Evolutionary conservation across 1,284 basidiomycete genomes (phyloP).

Genomic region (Ustilago hordei): DNA sequence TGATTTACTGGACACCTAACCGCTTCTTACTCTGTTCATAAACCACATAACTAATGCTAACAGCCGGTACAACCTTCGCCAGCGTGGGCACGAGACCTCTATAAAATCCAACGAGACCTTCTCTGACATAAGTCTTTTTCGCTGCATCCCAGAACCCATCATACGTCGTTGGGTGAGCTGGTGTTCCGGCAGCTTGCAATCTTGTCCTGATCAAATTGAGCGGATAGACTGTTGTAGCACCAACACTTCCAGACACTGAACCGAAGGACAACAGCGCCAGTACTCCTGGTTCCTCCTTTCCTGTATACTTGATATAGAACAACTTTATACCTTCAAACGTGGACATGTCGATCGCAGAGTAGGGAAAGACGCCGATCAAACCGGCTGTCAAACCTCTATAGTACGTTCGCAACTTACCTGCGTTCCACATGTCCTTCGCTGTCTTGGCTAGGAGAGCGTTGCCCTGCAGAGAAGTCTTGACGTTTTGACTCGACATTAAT

Average conservation of each 20-base stretch:
- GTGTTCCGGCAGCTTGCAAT: slow-evolving; percentile 87
- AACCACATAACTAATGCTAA: slow-evolving; percentile 68
- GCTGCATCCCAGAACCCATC: slow-evolving; percentile 88
- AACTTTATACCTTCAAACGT: slow-evolving; percentile 71
- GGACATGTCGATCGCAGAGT: slow-evolving; percentile 71
- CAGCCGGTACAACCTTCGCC: slow-evolving; percentile 75
- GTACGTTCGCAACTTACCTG: slow-evolving; percentile 86
- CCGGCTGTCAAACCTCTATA: slow-evolving; percentile 86
- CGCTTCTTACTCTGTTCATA: slow-evolving; percentile 65
- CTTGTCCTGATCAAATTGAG: slow-evolving; percentile 84
- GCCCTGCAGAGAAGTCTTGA: slow-evolving; percentile 73
- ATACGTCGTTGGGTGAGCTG: slow-evolving; percentile 73
- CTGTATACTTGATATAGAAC: slow-evolving; percentile 70
- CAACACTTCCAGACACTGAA: slow-evolving; percentile 70
- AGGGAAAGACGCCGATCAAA: slow-evolving; percentile 71
- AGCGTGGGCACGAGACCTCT: slow-evolving; percentile 89
- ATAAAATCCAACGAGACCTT: slow-evolving; percentile 95
- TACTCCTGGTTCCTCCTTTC: slow-evolving; percentile 70
- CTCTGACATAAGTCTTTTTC: slow-evolving; percentile 81
- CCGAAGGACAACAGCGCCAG: slow-evolving; percentile 70
- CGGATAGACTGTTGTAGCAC: slow-evolving; percentile 71
- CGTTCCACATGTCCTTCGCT: slow-evolving; percentile 76
- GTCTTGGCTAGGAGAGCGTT: slow-evolving; percentile 76
- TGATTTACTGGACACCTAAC: slow-evolving; percentile 49
- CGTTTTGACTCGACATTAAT: slow-evolving; percentile 79